Conservation (phyloP, 352 stramenopile species). For the Pythium plurisporium region DNA sequence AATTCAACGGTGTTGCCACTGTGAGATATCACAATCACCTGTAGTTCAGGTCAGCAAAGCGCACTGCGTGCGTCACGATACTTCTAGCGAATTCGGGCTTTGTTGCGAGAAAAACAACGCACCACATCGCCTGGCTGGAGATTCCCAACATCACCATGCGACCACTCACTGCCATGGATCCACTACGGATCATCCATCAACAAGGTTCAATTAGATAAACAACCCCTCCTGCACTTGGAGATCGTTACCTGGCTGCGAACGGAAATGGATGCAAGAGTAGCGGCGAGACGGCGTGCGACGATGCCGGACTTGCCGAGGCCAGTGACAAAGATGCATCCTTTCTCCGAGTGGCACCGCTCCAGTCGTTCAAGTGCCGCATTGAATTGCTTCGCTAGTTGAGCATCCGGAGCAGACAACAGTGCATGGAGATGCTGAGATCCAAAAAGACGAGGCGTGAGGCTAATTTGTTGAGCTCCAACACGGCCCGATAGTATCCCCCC, state of each 20-base stretch:
- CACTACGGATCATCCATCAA: constrained; percentile 29
- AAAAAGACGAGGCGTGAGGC: not conserved
- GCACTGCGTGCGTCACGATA: not conserved
- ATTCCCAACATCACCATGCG: constrained; percentile 73
- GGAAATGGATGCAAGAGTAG: constrained; percentile 67
- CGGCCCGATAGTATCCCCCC: not conserved
- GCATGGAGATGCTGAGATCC: constrained; percentile 35
- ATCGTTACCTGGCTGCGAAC: constrained; percentile 53
- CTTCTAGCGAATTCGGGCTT: not conserved
- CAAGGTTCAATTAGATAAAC: not conserved
- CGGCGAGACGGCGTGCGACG: constrained; percentile 63
- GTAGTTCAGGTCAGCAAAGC: not conserved
- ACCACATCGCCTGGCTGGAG: constrained; percentile 59
- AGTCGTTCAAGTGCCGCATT: constrained; percentile 29
- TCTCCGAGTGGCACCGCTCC: constrained; percentile 39
- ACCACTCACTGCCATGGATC: constrained; percentile 76
- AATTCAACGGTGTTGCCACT: constrained; percentile 67
- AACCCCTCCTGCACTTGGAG: too few relatives aligned
- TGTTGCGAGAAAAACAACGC: constrained; percentile 1
- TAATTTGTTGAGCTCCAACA: not conserved
- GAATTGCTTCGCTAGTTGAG: constrained; percentile 25
- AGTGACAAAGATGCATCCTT: constrained; percentile 53
- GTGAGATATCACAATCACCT: constrained; percentile 71
- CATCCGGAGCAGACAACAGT: constrained; percentile 25
- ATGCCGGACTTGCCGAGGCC: constrained; percentile 82